A percentile compares a stretch with the other conserved stretches of the same genome.
Conservation (phyloP, 139 green algal species). For the Trebouxia sp. region DNA sequence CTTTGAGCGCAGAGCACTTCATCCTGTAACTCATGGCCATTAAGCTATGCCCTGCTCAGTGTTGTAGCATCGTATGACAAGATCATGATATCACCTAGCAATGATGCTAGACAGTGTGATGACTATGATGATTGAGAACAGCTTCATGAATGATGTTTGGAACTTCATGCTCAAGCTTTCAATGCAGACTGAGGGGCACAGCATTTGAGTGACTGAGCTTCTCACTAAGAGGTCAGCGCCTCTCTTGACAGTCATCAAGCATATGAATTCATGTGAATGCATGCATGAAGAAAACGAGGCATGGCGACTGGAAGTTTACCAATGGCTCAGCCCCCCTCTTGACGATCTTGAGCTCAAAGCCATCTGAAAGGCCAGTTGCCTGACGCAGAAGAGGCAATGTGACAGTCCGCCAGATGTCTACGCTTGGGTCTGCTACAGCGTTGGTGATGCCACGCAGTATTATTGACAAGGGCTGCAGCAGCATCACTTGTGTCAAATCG, state of each 20-base stretch:
- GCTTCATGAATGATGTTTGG: too few relatives aligned
- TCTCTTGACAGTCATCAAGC: too few relatives aligned
- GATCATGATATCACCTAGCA: too few relatives aligned
- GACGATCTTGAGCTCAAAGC: constrained; percentile 74
- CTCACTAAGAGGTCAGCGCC: background rate
- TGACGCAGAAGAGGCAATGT: constrained; percentile 89
- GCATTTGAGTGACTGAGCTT: background rate
- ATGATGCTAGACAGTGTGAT: too few relatives aligned
- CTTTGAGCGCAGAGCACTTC: too few relatives aligned
- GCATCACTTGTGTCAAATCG: background rate
- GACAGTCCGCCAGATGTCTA: constrained; percentile 89
- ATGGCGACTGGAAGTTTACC: background rate
- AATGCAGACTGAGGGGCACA: too few relatives aligned
- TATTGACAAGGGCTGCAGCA: constrained; percentile 72
- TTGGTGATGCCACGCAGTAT: constrained; percentile 94
- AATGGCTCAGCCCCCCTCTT: constrained; percentile 68
- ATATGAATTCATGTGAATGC: too few relatives aligned
- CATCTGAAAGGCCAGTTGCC: constrained; percentile 55
- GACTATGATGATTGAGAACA: too few relatives aligned
- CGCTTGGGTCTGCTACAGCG: constrained; percentile 73
- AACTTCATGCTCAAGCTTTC: too few relatives aligned
- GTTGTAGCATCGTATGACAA: too few relatives aligned
- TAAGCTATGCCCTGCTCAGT: background rate
- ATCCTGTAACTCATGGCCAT: too few relatives aligned
- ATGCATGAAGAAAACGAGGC: background rate